Conservation (phyloP, 2,329 filamentous ascomycete species). For the Fusarium buharicum region DNA sequence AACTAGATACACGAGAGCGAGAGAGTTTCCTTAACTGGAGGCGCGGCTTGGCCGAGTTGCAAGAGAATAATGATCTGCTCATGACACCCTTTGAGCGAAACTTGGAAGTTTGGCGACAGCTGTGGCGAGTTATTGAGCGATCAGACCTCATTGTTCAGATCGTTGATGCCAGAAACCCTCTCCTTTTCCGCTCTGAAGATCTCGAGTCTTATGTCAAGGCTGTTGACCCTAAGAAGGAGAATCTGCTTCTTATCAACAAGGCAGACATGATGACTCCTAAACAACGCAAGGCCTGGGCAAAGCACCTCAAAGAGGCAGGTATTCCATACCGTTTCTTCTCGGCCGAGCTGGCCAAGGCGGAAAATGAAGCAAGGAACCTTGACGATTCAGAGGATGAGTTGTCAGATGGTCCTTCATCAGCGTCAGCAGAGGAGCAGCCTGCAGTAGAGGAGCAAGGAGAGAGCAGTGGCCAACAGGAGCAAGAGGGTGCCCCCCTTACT, state of each 20-base stretch:
- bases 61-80: slow-evolving; percentile 92
- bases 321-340: slow-evolving; percentile 98
- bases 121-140: slow-evolving; percentile 98
- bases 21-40: slow-evolving; percentile 88
- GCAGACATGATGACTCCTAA: slow-evolving; percentile 96
- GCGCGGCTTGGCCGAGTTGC: slow-evolving; percentile 87
- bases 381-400: slow-evolving; percentile 58
- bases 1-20: slow-evolving; percentile 82
- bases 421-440: slow-evolving; percentile 34
- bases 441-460: slow-evolving; percentile 44
- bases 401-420: slow-evolving; percentile 34
- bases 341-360: slow-evolving; percentile 87
- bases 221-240: slow-evolving; percentile 87
- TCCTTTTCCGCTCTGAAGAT: slow-evolving; percentile 94
- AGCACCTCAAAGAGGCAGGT: slow-evolving; percentile 80
- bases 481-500: slow-evolving; percentile 37
- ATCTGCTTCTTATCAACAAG: slow-evolving; percentile 95
- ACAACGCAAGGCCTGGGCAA: slow-evolving; percentile 86
- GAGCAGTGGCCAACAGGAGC: slow-evolving; percentile 38
- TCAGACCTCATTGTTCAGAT: slow-evolving; percentile 98
- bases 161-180: slow-evolving; percentile 93
- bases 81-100: slow-evolving; percentile 99
- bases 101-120: slow-evolving; percentile 94
- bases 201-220: slow-evolving; percentile 94
- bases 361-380: slow-evolving; percentile 76